A percentile compares a stretch with the other conserved stretches of the same genome.
phyloP scores from a whole-genome alignment of 768 basidiomycete genomes.

The Crassisporium funariophilum region DNA sequence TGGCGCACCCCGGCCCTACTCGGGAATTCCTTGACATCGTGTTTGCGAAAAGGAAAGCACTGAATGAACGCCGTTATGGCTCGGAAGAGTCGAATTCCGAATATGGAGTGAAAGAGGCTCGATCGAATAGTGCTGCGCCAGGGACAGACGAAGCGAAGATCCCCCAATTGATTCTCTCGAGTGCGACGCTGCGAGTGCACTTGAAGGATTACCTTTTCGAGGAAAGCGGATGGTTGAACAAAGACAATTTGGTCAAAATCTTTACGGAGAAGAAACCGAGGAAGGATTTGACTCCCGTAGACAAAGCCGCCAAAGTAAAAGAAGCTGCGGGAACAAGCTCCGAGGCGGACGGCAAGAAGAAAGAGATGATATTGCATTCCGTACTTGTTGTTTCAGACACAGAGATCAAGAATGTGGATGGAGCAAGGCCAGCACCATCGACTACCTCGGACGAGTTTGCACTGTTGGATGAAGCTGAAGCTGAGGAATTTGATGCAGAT shows the following conservation, averaged over 20 bases:
- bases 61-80: slow-evolving; percentile 22
- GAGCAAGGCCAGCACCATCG: slow-evolving; percentile 33
- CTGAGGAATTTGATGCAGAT: slow-evolving; percentile 17
- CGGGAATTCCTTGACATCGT: slow-evolving; percentile 61
- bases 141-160: slow-evolving; percentile 19
- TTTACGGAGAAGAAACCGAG: slow-evolving; percentile 26
- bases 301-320: neutral
- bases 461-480: slow-evolving; percentile 17
- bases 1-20: slow-evolving; percentile 59
- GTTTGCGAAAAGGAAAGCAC: slow-evolving; percentile 40
- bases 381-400: slow-evolving; percentile 62
- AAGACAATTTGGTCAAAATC: slow-evolving; percentile 43
- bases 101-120: slow-evolving; percentile 13
- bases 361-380: slow-evolving; percentile 42
- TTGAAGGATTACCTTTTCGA: slow-evolving; percentile 54
- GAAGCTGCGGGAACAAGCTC: neutral
- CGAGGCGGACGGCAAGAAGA: slow-evolving; percentile 9
- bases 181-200: slow-evolving; percentile 66
- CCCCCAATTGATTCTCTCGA: slow-evolving; percentile 69
- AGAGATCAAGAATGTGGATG: slow-evolving; percentile 58
- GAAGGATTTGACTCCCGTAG: slow-evolving; percentile 8
- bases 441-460: slow-evolving; percentile 23
- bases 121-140: slow-evolving; percentile 17
- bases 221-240: slow-evolving; percentile 61
- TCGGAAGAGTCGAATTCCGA: slow-evolving; percentile 24